phyloP scores from a whole-genome alignment of 2,329 filamentous ascomycete species.

The Paradendryphiella salina region DNA sequence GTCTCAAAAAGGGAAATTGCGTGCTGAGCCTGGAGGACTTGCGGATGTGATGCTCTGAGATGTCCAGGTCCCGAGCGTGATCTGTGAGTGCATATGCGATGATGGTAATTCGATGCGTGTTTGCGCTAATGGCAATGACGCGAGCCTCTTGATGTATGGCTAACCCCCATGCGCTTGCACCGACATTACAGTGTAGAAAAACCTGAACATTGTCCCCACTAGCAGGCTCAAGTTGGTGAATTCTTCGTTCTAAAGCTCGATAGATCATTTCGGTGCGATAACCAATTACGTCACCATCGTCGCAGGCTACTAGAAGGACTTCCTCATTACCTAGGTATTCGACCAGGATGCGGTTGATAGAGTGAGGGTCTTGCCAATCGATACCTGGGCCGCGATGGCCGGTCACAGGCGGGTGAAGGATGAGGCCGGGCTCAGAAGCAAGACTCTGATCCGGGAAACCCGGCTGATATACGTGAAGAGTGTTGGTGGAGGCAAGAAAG shows the following conservation, averaged over 20 bases:
- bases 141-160: constrained; percentile 80
- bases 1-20: constrained; percentile 35
- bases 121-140: constrained; percentile 83
- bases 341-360: constrained; percentile 51
- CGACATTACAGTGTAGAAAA: constrained; percentile 78
- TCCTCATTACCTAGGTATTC: constrained; percentile 53
- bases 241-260: constrained; percentile 21
- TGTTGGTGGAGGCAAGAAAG: constrained; percentile 50
- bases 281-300: constrained; percentile 60
- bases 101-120: constrained; percentile 63
- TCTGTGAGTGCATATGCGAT: constrained; percentile 60
- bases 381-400: constrained; percentile 29
- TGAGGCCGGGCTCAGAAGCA: constrained; percentile 41
- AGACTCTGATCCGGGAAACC: constrained; percentile 50
- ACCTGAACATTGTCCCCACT: constrained; percentile 52
- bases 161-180: constrained; percentile 82
- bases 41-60: constrained; percentile 1
- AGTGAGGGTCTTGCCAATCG: constrained; percentile 47
- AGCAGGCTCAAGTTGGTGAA: constrained; percentile 10
- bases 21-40: not conserved
- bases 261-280: constrained; percentile 44
- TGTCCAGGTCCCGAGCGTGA: not conserved
- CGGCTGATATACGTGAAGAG: constrained; percentile 51
- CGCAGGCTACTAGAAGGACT: constrained; percentile 56
- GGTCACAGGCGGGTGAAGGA: constrained; percentile 47